Conservation (phyloP, 306 rosid genomes). For the Oemleria cerasiformis region DNA sequence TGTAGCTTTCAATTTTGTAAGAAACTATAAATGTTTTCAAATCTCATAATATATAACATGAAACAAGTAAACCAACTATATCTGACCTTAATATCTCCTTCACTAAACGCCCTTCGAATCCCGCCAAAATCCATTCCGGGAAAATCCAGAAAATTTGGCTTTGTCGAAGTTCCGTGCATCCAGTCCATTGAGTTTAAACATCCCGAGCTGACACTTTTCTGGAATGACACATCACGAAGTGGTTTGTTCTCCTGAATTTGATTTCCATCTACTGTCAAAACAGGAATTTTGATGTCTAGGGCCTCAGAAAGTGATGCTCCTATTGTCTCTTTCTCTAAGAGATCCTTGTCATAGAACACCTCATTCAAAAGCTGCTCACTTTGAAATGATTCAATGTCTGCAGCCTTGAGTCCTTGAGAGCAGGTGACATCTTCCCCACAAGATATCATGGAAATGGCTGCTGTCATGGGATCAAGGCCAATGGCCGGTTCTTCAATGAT, state of each 20-base stretch:
- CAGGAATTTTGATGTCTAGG: conserved; percentile 63
- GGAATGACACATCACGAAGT: conserved; percentile 45
- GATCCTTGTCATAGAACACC: conserved; percentile 78
- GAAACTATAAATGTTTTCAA: not conserved
- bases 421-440: conserved; percentile 65
- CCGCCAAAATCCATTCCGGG: conserved; percentile 68
- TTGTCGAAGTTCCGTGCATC: conserved; percentile 59
- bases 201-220: conserved; percentile 65
- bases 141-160: conserved; percentile 59
- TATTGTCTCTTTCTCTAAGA: conserved; percentile 63
- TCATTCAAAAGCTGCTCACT: conserved; percentile 80
- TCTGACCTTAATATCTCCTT: conserved; percentile 94
- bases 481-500: conserved; percentile 60
- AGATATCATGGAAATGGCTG: conserved; percentile 75
- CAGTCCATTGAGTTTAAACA: conserved; percentile 78
- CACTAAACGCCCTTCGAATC: conserved; percentile 86
- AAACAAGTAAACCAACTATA: conserved; percentile 13
- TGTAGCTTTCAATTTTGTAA: not conserved
- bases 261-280: conserved; percentile 42
- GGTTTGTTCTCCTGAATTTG: conserved; percentile 54
- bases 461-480: conserved; percentile 63
- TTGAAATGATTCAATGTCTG: conserved; percentile 75
- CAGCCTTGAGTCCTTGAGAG: conserved; percentile 55
- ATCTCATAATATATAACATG: conserved; percentile 4
- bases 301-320: conserved; percentile 54